phyloP scores from a whole-genome alignment of 2,329 filamentous ascomycete species.

The Cladosporium sp. region DNA sequence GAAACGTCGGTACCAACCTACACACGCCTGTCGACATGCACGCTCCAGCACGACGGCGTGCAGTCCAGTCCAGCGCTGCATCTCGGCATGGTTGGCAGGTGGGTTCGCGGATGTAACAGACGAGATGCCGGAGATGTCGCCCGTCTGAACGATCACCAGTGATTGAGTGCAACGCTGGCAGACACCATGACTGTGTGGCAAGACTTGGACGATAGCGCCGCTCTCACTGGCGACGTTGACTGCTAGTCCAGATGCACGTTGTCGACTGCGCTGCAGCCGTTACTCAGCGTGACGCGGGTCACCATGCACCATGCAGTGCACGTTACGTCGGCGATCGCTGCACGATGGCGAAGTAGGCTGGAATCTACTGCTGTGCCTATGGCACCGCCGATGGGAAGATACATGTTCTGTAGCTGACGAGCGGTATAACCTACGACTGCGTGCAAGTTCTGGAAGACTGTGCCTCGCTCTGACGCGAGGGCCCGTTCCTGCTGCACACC shows the following conservation, averaged over 20 bases:
- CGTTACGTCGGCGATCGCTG: conserved; percentile 14
- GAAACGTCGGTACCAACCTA: conserved; percentile 1
- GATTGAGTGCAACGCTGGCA: conserved; percentile 4
- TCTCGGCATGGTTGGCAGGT: conserved; percentile 5
- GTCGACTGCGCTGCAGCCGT: conserved; percentile 5
- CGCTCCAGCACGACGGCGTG: conserved; percentile 3
- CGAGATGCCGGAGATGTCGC: conserved; percentile 11
- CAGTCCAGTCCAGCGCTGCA: background rate
- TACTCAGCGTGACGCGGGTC: conserved; percentile 12
- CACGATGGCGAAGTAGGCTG: conserved; percentile 7
- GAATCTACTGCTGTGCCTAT: background rate
- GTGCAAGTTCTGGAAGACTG: background rate
- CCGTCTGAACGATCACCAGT: conserved; percentile 11
- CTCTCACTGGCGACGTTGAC: background rate
- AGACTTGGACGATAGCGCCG: background rate
- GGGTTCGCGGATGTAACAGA: conserved; percentile 6
- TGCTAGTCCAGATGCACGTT: conserved; percentile 3
- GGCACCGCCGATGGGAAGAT: background rate
- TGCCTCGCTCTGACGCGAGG: background rate
- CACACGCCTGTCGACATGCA: background rate
- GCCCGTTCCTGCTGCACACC: background rate
- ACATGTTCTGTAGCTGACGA: background rate
- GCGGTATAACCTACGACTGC: background rate
- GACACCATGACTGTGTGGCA: background rate
- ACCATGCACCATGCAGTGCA: background rate